Evolutionary conservation across 2,329 filamentous ascomycete species (phyloP).

Genomic region (Capronia epimyces): DNA sequence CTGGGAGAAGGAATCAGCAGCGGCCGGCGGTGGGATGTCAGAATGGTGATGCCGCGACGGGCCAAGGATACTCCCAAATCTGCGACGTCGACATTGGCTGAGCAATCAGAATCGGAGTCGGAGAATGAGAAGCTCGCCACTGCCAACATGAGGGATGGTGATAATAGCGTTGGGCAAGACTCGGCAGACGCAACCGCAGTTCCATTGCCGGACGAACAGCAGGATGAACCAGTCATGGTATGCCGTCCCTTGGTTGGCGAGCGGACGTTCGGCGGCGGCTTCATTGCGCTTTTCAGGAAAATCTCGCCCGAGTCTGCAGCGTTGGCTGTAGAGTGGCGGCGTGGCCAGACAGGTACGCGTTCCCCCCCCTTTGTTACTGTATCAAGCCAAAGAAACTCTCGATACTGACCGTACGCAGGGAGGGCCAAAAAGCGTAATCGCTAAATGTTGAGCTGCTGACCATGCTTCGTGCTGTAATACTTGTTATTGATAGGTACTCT

Average conservation of each 20-base stretch:
- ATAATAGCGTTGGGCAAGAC: not conserved
- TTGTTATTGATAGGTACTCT: too few species aligned
- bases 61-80: slow-evolving; percentile 32
- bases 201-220: not conserved
- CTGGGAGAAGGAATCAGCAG: slow-evolving; percentile 43
- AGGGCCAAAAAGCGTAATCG: slow-evolving; percentile 16
- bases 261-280: slow-evolving; percentile 46
- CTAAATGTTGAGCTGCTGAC: not conserved
- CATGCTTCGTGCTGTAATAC: not conserved
- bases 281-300: slow-evolving; percentile 47
- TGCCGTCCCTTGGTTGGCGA: slow-evolving; percentile 50
- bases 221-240: slow-evolving; percentile 41
- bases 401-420: slow-evolving; percentile 2
- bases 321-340: slow-evolving; percentile 9
- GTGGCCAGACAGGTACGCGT: slow-evolving; percentile 12
- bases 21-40: slow-evolving; percentile 46
- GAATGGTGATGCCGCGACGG: slow-evolving; percentile 33
- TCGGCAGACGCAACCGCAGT: not conserved
- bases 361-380: not conserved
- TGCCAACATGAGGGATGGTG: not conserved
- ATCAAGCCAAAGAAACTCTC: not conserved
- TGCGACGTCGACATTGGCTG: not conserved
- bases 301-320: slow-evolving; percentile 20
- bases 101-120: slow-evolving; percentile 17
- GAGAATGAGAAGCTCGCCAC: slow-evolving; percentile 8